These are phyloP conservation scores for Ophiostoma angusticollis DNA, from an alignment of 2,329 filamentous ascomycete species.

Conservation along the genomic window DNA sequence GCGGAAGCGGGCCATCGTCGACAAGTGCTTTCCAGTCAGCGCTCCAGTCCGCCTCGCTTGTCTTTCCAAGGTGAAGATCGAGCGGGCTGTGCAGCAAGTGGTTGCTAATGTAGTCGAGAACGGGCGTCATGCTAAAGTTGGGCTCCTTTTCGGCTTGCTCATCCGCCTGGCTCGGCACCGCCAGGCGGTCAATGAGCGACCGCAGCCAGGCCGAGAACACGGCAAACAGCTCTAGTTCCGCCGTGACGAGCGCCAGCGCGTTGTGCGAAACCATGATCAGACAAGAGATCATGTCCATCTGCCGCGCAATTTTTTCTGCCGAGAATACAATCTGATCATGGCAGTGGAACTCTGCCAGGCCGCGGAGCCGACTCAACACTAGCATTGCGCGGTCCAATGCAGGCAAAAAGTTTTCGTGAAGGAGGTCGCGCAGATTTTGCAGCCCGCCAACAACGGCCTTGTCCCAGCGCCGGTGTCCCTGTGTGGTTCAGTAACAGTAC, in stretches of 20 bases:
- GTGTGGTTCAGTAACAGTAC: constrained; percentile 7
- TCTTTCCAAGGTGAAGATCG: constrained; percentile 42
- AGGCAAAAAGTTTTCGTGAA: constrained; percentile 81
- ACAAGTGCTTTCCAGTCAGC: constrained; percentile 32
- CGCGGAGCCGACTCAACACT: constrained; percentile 68
- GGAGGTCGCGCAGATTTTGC: constrained; percentile 59
- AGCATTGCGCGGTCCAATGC: constrained; percentile 73
- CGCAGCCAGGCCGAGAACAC: constrained; percentile 76
- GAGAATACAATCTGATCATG: constrained; percentile 53
- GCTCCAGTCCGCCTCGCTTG: constrained; percentile 37
- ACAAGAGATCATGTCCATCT: constrained; percentile 60
- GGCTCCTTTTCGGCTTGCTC: constrained; percentile 70
- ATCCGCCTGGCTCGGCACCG: constrained; percentile 52
- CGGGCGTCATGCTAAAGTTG: constrained; percentile 56
- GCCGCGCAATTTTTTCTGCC: constrained; percentile 46
- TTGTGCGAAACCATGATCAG: constrained; percentile 65
- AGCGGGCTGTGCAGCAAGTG: constrained; percentile 56
- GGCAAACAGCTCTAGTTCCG: constrained; percentile 65
- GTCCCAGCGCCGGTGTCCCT: constrained; percentile 94
- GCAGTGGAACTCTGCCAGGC: constrained; percentile 65
- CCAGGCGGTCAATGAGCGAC: constrained; percentile 67
- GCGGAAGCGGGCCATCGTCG: too few species aligned
- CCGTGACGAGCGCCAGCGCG: constrained; percentile 55
- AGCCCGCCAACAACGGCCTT: constrained; percentile 71
- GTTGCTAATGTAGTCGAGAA: constrained; percentile 65